These are phyloP conservation scores for Incumbomyces lentus DNA, from an alignment of 2,329 filamentous ascomycete species.

Conservation along the genomic window DNA sequence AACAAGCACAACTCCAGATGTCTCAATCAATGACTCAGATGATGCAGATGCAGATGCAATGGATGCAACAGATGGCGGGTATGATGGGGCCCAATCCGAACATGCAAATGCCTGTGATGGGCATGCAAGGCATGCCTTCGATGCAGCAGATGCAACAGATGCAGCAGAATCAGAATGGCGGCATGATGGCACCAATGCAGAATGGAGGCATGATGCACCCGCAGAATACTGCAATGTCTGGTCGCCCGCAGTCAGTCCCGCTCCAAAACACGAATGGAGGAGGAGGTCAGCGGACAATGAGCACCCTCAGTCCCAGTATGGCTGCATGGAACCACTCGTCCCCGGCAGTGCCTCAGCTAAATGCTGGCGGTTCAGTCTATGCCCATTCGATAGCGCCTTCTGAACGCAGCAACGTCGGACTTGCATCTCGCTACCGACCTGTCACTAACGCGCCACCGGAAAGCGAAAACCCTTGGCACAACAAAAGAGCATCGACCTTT, in stretches of 20 bases:
- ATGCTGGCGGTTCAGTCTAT: conserved; percentile 41
- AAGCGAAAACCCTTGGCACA: conserved; percentile 9
- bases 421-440: conserved; percentile 81
- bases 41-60: conserved; percentile 92
- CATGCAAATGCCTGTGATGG: conserved; percentile 7
- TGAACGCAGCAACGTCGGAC: conserved; percentile 85
- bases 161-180: background rate
- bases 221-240: background rate
- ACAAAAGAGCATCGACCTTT: conserved; percentile 25
- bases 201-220: conserved; percentile 1
- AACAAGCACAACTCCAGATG: conserved; percentile 70
- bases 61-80: conserved; percentile 55
- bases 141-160: background rate
- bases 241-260: conserved; percentile 14
- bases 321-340: conserved; percentile 29
- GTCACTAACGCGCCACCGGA: conserved; percentile 53
- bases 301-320: conserved; percentile 62
- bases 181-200: no score
- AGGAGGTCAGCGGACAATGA: conserved; percentile 59
- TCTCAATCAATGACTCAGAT: conserved; percentile 75
- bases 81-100: conserved; percentile 12
- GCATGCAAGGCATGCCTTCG: background rate
- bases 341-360: conserved; percentile 24
- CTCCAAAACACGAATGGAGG: conserved; percentile 22
- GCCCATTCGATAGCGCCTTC: conserved; percentile 87